These are phyloP conservation scores for Lichtheimia corymbifera DNA, from an alignment of 371 early-diverging fungal species.

Conservation along the genomic window DNA sequence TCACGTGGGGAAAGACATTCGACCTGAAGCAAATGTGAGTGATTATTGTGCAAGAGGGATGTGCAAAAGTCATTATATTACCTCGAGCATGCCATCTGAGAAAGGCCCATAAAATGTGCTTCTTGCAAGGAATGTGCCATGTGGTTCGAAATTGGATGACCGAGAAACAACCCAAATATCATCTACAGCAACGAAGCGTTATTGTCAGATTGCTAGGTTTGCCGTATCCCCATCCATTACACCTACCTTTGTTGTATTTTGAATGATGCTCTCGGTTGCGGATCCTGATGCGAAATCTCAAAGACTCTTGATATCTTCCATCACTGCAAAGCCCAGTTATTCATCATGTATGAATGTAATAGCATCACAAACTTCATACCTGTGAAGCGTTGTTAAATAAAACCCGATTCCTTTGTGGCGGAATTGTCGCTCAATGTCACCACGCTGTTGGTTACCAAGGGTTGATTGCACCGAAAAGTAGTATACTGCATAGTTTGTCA, in stretches of 20 bases:
- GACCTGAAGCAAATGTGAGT: conserved; percentile 21
- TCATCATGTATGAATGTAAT: background rate
- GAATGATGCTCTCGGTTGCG: conserved; percentile 51
- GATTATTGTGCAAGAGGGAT: background rate
- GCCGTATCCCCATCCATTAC: background rate
- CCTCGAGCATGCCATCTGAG: conserved; percentile 52
- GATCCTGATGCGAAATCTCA: conserved; percentile 27
- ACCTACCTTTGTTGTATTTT: conserved; percentile 47
- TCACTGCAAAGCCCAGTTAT: background rate
- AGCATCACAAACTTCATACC: conserved; percentile 9
- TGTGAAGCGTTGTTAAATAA: conserved; percentile 27
- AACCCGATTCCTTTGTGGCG: conserved; percentile 43
- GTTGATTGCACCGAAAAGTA: conserved; percentile 32
- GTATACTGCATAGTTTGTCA: conserved; percentile 32
- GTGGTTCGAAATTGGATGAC: conserved; percentile 44
- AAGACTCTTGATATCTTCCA: conserved; percentile 1
- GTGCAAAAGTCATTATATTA: conserved; percentile 7
- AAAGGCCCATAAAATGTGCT: conserved; percentile 65
- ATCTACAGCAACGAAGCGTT: conserved; percentile 32
- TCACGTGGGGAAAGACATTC: conserved; percentile 52
- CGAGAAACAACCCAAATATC: conserved; percentile 72
- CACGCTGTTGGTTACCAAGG: conserved; percentile 19
- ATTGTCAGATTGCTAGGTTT: background rate
- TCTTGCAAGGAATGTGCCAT: conserved; percentile 53
- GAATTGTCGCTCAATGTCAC: conserved; percentile 30